Evolutionary conservation across 352 stramenopile genomes (phyloP), one percentile per base, ranked within the genome.

Genomic region (Pythium biforme): DNA sequence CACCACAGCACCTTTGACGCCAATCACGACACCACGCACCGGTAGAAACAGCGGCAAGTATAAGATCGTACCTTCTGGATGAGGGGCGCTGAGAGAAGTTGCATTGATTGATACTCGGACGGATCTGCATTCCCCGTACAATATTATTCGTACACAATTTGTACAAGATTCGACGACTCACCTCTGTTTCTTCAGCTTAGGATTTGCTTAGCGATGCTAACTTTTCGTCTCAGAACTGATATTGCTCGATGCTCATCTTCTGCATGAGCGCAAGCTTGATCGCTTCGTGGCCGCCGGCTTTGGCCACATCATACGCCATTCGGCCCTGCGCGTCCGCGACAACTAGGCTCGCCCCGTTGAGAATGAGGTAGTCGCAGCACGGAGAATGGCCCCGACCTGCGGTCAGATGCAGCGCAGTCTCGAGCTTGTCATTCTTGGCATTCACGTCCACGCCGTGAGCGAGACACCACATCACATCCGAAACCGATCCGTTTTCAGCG

Each of bases 381-480:
- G 61, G 39, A 12, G 69, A 48, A 7, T 75, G 66, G 0, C 83
- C 83, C 0, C 29, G 26, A 4, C 64, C 63, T 43, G 86, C 83
- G 9, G 70, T 72, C 1, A 75, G 59, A 39, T 93, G 78, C 23
- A 95, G 66, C 33, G 84, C 81, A 2, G 83, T 90, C 62, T 90
- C 69, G 0, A 77, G 59, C n/a, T 76, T 62, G 1, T 76, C 66
- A 14, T 77, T 79, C 7, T 75, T 73, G 20, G 64, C 64, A 45
- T 93, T 93, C 9, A 93, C 80, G 51, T 94, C 83, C 1, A 89
- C 76, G n/a, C 84, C 84, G 37, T 95, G 84, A 1, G 86, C 84
- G 17, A 95, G 54, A 31, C 79, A 84, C 76, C 79, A 90, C 75
- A 93, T 88, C n/a, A 95, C 57, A 15, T 86, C 79, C 2, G 64